phyloP scores from a whole-genome alignment of 73 alveolate species.

The Effrenium voratum region DNA sequence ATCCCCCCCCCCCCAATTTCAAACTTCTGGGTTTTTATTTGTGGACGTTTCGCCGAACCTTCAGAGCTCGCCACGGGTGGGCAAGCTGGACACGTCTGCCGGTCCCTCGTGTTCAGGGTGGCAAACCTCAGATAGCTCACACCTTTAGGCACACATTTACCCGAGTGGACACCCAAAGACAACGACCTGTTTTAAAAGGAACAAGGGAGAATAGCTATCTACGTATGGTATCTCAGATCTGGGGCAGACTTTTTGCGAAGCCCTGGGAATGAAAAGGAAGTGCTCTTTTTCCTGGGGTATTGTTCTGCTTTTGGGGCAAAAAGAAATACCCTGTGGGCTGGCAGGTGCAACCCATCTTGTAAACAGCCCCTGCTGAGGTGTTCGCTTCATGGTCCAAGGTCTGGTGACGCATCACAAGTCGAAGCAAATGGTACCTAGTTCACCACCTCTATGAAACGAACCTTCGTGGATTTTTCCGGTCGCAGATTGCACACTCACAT shows the following conservation, averaged over 20 bases:
- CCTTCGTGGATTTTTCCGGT: too few relatives aligned
- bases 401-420: too few relatives aligned
- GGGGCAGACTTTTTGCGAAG: not conserved
- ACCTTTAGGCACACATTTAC: too few relatives aligned
- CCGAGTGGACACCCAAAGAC: not conserved
- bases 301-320: too few relatives aligned
- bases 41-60: too few relatives aligned
- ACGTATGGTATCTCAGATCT: not conserved
- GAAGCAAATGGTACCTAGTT: too few relatives aligned
- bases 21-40: constrained; percentile 36
- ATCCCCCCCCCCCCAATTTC: not conserved
- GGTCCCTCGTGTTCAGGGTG: constrained; percentile 93
- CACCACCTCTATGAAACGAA: too few relatives aligned
- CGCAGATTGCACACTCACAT: too few relatives aligned
- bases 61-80: constrained; percentile 93
- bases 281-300: constrained; percentile 28
- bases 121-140: constrained; percentile 13
- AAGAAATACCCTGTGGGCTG: too few relatives aligned
- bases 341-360: too few relatives aligned
- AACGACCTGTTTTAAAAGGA: not conserved
- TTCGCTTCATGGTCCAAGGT: too few relatives aligned
- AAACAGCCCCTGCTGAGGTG: too few relatives aligned
- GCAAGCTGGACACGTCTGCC: constrained; percentile 63
- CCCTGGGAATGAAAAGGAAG: not conserved
- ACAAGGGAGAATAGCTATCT: not conserved